phyloP scores from a whole-genome alignment of 371 early-diverging fungal genomes.

The Mortierella sp. region DNA sequence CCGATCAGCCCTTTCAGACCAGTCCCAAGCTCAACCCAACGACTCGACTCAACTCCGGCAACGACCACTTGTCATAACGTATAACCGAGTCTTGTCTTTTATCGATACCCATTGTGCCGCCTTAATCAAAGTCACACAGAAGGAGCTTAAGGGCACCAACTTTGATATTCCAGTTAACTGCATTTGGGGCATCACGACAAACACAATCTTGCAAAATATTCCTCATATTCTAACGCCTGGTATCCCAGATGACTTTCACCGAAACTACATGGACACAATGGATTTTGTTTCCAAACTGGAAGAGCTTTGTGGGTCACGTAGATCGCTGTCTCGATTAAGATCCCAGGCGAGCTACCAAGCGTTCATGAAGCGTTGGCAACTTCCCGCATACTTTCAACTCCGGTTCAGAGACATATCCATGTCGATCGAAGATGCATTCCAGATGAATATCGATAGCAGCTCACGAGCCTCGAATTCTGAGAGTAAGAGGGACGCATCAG shows the following conservation, averaged over 20 bases:
- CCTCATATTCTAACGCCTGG: conserved; percentile 77
- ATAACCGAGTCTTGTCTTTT: conserved; percentile 69
- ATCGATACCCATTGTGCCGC: conserved; percentile 63
- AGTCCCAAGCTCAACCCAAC: background rate
- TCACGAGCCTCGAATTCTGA: conserved; percentile 9
- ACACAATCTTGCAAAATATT: conserved; percentile 64
- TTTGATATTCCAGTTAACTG: conserved; percentile 80
- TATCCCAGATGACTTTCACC: conserved; percentile 79
- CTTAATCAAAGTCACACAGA: conserved; percentile 72
- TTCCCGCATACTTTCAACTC: conserved; percentile 80
- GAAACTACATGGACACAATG: conserved; percentile 77
- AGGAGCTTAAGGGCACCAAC: conserved; percentile 74
- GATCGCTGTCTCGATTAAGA: conserved; percentile 68
- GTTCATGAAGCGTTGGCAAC: conserved; percentile 83
- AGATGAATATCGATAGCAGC: conserved; percentile 21
- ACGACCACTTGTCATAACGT: conserved; percentile 67
- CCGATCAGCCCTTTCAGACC: conserved; percentile 24
- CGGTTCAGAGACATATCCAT: conserved; percentile 59
- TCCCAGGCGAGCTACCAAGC: conserved; percentile 71
- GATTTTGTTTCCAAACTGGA: conserved; percentile 73
- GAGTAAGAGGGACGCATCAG: conserved; percentile 10
- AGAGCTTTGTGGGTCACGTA: conserved; percentile 61
- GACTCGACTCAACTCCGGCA: conserved; percentile 5
- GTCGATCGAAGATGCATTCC: conserved; percentile 38
- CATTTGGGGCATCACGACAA: conserved; percentile 70